Evolutionary conservation across 106 monocot species (phyloP).

Genomic region (Dioscorea alata): DNA sequence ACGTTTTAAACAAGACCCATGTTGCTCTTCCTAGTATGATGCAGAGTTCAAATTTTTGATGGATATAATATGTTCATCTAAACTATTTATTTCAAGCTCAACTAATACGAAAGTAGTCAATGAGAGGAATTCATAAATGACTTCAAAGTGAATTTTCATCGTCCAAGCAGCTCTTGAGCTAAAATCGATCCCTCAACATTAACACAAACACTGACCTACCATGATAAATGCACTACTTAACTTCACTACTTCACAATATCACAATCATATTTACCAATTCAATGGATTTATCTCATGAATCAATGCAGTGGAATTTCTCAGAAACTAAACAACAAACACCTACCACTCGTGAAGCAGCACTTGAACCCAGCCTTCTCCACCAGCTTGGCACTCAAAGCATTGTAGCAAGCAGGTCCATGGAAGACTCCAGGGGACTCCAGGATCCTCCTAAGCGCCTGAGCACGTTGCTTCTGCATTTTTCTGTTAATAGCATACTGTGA

Average conservation of each 20-base stretch:
- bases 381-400: constrained; percentile 88
- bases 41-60: too few relatives aligned
- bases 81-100: neutral
- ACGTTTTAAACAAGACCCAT: too few relatives aligned
- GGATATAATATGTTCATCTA: too few relatives aligned
- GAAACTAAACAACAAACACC: constrained; percentile 37
- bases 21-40: too few relatives aligned
- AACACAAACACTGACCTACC: neutral
- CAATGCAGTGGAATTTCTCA: neutral
- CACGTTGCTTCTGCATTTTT: neutral
- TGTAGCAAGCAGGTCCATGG: constrained; percentile 89
- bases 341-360: constrained; percentile 87
- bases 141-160: neutral
- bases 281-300: too few relatives aligned
- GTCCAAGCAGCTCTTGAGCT: neutral
- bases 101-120: neutral
- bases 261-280: neutral
- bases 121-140: neutral
- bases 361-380: constrained; percentile 75
- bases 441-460: constrained; percentile 56
- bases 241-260: neutral
- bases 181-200: neutral
- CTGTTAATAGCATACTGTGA: too few relatives aligned
- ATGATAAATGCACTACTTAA: neutral
- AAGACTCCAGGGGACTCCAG: constrained; percentile 74